phyloP scores from a whole-genome alignment of 2,329 filamentous ascomycete species.

The Stenocarpella maydis region DNA sequence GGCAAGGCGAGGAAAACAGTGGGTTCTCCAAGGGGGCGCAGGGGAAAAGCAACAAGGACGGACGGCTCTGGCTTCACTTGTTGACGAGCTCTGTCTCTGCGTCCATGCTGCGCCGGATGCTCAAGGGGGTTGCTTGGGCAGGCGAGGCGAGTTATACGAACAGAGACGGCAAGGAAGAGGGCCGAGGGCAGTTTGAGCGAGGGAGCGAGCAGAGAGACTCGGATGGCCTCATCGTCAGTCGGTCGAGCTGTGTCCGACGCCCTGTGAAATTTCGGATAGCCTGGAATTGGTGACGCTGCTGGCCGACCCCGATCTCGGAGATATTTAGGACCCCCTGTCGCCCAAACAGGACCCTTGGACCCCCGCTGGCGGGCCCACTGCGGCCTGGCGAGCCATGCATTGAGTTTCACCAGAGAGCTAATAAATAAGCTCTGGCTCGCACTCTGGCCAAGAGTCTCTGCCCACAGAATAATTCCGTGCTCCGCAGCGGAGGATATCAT shows the following conservation, averaged over 20 bases:
- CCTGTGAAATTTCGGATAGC: conserved; percentile 25
- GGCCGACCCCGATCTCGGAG: conserved; percentile 25
- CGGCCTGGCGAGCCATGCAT: conserved; percentile 11
- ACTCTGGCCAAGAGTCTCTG: background rate
- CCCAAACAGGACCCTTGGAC: background rate
- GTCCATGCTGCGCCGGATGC: conserved; percentile 32
- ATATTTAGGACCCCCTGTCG: background rate
- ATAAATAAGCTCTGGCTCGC: conserved; percentile 2
- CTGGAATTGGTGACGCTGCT: conserved; percentile 3
- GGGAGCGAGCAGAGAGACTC: background rate
- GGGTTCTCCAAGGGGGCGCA: background rate
- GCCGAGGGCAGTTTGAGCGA: conserved; percentile 7
- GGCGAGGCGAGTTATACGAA: background rate
- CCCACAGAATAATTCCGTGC: background rate
- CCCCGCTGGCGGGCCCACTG: conserved; percentile 3
- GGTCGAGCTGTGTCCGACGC: conserved; percentile 17
- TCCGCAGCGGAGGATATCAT: background rate
- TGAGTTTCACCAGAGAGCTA: background rate
- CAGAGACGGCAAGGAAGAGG: conserved; percentile 3
- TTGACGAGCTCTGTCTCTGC: conserved; percentile 26
- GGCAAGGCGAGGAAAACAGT: background rate
- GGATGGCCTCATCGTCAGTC: conserved; percentile 26
- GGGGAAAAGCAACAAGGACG: background rate
- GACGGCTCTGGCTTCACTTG: conserved; percentile 11
- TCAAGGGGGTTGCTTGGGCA: background rate